phyloP scores from a whole-genome alignment of 2,329 filamentous ascomycete genomes.

The Aspergillus fijiensis region DNA sequence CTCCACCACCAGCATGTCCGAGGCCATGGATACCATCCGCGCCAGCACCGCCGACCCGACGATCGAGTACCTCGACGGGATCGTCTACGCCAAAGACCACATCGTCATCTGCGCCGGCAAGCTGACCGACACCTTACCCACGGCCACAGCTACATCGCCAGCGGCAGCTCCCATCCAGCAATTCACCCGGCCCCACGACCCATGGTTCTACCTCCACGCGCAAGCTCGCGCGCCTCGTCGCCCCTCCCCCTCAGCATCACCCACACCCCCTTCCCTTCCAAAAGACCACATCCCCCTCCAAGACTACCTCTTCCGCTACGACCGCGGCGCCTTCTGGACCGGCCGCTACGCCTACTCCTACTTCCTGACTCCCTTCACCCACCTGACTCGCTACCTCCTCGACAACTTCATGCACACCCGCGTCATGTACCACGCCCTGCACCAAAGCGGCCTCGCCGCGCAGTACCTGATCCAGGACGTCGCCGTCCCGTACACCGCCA shows the following conservation, averaged over 20 bases:
- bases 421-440: conserved; percentile 62
- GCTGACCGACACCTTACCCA: conserved; percentile 47
- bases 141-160: conserved; percentile 18
- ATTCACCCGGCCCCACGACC: conserved; percentile 62
- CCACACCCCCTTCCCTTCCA: background rate
- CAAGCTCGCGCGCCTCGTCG: conserved; percentile 1
- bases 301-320: conserved; percentile 50
- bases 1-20: conserved; percentile 51
- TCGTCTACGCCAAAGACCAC: conserved; percentile 58
- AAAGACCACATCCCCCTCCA: conserved; percentile 32
- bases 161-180: conserved; percentile 32
- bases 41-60: conserved; percentile 41
- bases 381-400: conserved; percentile 57
- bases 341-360: conserved; percentile 61
- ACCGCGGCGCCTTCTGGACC: conserved; percentile 66
- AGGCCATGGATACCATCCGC: conserved; percentile 52
- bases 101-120: conserved; percentile 63
- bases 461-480: conserved; percentile 64
- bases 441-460: conserved; percentile 56
- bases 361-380: conserved; percentile 61
- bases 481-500: conserved; percentile 55
- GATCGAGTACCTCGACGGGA: conserved; percentile 69
- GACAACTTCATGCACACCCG: conserved; percentile 63
- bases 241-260: background rate
- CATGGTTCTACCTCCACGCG: conserved; percentile 74